Base-by-base conservation (phyloP, 192 early-diverging fungal genomes). In the Paraglomus occultum region DNA sequence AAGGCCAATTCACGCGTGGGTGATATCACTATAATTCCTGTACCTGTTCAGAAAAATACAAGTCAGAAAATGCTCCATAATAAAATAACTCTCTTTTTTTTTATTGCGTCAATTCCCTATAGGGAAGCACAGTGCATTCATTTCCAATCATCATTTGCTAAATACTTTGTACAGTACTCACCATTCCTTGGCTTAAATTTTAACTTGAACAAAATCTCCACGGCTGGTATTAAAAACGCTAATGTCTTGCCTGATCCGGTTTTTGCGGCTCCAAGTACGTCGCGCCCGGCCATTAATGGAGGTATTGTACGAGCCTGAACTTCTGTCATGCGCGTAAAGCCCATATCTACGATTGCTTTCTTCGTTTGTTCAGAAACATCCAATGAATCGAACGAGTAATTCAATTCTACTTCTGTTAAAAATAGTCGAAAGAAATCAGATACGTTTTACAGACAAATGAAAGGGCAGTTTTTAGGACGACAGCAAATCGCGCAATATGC, bases 1-100 rank as follows among this genome's bases (percentile, higher is more conserved):
- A 99, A 83, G 38, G 97, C 97, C 66, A 99, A 86, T 82, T 99
- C 97, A 72, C 97, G 90, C 52, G 97, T 99, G 42, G 97, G 97
- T 7, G 97, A 93, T 54, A 99, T 95, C 63, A 99, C 87, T 53
- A 99, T 80, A 8, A 92, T 89, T 57, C 96, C 96, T 0, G 97
- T 97, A 71, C 94, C 89, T 77, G 73, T 59, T 47, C 12, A 58
- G 6, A 14, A 0, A 50, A 45, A 12, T 15, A n/a, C 12, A 43
- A 69, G 6, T 1, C 14, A 18, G 14, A 10, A 23, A 57, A 70
- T 8, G 15, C 44, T 31, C 6, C 42, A 11, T 1, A n/a, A n/a
- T 40, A 17, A 22, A 17, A 2, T 2, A 3, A 61, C 3, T 43
- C 60, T 2, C 1, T 3, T 3, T 17, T 51, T 67, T 14, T 31